Percentiles rank a stretch among this genome's conserved stretches.
Evolutionary conservation across 2,329 filamentous ascomycete species (phyloP).

Genomic region (Neoscytalidium dimidiatum): DNA sequence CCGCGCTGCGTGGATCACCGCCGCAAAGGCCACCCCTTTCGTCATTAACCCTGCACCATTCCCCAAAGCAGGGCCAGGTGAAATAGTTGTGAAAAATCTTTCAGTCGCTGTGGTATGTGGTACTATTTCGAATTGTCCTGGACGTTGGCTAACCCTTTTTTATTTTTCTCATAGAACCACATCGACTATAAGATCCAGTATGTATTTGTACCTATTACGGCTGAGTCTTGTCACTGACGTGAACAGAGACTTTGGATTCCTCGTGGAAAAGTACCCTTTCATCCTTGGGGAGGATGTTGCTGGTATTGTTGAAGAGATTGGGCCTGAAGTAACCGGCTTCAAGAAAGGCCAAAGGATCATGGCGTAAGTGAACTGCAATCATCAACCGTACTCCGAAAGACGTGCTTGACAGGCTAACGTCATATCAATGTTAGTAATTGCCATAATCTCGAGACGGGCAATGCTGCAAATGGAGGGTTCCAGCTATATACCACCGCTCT

Average conservation of each 20-base stretch:
- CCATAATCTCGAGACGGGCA: conserved; percentile 28
- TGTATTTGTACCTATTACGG: not conserved
- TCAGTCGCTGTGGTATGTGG: not conserved
- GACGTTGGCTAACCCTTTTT: not conserved
- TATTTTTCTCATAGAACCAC: not conserved
- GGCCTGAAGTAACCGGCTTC: conserved; percentile 18
- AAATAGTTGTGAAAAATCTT: conserved; percentile 28
- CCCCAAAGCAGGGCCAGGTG: conserved; percentile 22
- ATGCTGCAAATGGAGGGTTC: conserved; percentile 30
- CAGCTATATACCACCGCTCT: conserved; percentile 36
- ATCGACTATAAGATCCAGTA: conserved; percentile 21
- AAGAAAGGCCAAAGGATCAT: not conserved
- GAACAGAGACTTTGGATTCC: not conserved
- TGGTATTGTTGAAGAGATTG: conserved; percentile 39
- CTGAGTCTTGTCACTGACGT: not conserved
- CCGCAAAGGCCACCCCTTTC: conserved; percentile 13
- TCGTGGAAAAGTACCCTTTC: conserved; percentile 28
- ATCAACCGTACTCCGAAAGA: not conserved
- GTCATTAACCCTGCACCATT: conserved; percentile 19
- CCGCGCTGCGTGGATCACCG: not conserved
- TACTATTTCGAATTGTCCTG: conserved; percentile 4
- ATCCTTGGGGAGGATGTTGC: conserved; percentile 40
- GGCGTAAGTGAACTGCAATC: not conserved
- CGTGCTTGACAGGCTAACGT: not conserved
- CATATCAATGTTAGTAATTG: not conserved